Evolutionary conservation across 2,329 filamentous ascomycete genomes (phyloP), one percentile per base, ranked within the genome.

Genomic region (Teratosphaeria destructans): DNA sequence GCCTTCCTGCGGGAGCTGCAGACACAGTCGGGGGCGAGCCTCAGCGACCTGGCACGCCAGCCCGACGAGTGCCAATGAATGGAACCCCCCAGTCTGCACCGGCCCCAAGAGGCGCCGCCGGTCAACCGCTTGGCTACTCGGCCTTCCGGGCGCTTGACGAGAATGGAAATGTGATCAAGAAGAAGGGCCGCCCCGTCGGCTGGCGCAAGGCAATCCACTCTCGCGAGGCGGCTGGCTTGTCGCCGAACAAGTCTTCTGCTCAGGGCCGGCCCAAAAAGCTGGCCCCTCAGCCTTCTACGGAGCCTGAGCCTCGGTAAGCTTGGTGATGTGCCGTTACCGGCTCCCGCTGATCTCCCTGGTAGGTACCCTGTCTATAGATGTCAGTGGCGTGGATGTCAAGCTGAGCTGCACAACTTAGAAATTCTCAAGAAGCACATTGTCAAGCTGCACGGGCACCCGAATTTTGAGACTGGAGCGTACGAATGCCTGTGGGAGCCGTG

Each of bases 331-430:
- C 37, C 10, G 35, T 19, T 53, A 11, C 29, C 62, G 39, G 60
- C 43, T 49, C 2, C 43, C 19, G 43, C 43, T 49, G 16, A 49
- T 49, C 16, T 23, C 19, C 43, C 43, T 49, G 43, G 43, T 0
- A 67, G 69, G 34, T 78, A 75, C 60, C 73, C 75, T 56, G 76
- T 81, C 5, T 87, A 79, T 67, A 75, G 76, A 58, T 88, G 85
- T 70, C 70, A 74, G 52, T 87, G 84, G 85, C 71, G 77, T 57
- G 70, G 73, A 1, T 88, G 85, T 67, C 70, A 71, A 3, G 79
- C 81, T 0, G 77, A 85, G 63, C 72, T 87, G 5, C 85, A 87
- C 70, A 87, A 86, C 64, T 70, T 86, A 14, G 78, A 80, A 8
- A 82, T 80, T 0, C 72, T 87, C 5, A 79, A 79, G 62, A 82